These are phyloP conservation scores for Metrosideros polymorpha DNA, from an alignment of 441 rosid genomes.

Conservation along the genomic window DNA sequence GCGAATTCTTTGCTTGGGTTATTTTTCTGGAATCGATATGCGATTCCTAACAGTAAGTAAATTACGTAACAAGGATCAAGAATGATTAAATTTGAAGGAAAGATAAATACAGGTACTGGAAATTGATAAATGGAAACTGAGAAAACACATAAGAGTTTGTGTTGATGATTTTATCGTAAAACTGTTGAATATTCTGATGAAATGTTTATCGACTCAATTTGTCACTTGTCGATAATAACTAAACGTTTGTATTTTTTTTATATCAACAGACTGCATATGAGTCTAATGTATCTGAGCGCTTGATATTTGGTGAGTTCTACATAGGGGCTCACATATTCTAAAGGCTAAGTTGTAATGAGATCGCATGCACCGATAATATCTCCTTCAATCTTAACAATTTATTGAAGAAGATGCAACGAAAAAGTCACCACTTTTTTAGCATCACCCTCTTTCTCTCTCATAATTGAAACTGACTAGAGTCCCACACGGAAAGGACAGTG, in stretches of 20 bases:
- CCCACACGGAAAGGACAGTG: background rate
- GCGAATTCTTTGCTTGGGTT: too few species aligned
- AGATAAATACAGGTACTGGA: background rate
- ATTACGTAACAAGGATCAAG: background rate
- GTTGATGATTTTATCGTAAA: background rate
- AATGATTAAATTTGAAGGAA: background rate
- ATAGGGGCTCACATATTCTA: background rate
- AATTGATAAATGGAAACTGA: background rate
- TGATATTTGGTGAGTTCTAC: background rate
- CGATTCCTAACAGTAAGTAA: too few species aligned
- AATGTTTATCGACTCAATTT: rapidly evolving
- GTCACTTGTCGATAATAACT: rapidly evolving
- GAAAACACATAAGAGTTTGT: background rate
- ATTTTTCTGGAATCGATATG: too few species aligned
- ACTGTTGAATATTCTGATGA: background rate
- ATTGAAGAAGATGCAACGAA: background rate
- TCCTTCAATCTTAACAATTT: background rate
- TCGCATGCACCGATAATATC: background rate
- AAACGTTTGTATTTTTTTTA: background rate
- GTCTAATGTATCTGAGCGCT: background rate
- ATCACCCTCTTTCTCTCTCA: background rate
- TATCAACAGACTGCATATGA: background rate
- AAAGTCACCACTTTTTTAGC: background rate
- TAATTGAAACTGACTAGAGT: background rate
- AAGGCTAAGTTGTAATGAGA: background rate